Conservation (phyloP, 2,329 filamentous ascomycete species). For the Alternaria sp. region DNA sequence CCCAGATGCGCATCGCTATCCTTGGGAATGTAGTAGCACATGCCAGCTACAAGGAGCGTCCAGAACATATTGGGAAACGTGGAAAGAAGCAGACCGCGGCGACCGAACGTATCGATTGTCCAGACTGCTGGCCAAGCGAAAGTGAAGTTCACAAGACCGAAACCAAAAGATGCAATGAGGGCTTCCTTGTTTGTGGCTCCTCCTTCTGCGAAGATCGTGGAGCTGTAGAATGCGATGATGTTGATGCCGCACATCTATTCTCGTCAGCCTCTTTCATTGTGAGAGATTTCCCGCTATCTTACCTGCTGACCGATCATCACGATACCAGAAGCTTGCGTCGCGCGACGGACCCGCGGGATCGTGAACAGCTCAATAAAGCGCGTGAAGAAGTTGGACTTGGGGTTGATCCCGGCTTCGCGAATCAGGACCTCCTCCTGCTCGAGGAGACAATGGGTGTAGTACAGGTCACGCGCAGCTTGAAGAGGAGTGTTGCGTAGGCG, state of each 20-base stretch:
- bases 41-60: constrained; percentile 55
- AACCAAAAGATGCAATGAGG: constrained; percentile 64
- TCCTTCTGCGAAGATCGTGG: constrained; percentile 57
- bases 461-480: constrained; percentile 52
- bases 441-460: constrained; percentile 50
- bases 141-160: constrained; percentile 64
- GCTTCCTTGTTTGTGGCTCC: constrained; percentile 51
- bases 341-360: constrained; percentile 71
- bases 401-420: constrained; percentile 39
- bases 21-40: constrained; percentile 60
- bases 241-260: constrained; percentile 58
- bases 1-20: constrained; percentile 52
- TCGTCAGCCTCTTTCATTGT: background rate
- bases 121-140: constrained; percentile 66
- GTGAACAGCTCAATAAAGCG: constrained; percentile 66
- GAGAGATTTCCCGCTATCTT: background rate
- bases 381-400: constrained; percentile 48
- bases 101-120: constrained; percentile 60
- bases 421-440: constrained; percentile 43
- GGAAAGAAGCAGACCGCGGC: constrained; percentile 57
- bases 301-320: constrained; percentile 74
- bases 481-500: constrained; percentile 49
- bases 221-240: constrained; percentile 59
- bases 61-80: constrained; percentile 60
- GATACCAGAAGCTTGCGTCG: constrained; percentile 75